Evolutionary conservation across 192 early-diverging fungal species (phyloP).

Genomic region (Backusella circina): DNA sequence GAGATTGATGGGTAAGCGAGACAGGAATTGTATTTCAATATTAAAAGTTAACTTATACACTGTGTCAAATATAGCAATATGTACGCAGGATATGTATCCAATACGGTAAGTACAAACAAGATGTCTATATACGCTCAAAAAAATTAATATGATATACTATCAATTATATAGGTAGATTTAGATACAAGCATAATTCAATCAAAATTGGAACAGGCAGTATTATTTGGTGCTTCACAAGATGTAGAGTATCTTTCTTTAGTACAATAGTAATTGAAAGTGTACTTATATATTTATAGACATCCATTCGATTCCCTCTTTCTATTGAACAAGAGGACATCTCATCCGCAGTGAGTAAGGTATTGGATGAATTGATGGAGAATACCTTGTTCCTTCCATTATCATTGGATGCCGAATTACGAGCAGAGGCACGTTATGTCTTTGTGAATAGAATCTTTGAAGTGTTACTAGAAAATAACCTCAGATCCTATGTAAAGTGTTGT

Average conservation of each 20-base stretch:
- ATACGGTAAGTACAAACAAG: not conserved
- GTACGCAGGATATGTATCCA: not conserved
- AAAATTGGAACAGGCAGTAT: not conserved
- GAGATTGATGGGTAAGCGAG: not conserved
- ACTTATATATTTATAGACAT: not conserved
- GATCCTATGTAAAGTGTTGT: not conserved
- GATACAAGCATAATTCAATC: not conserved
- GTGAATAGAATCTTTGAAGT: conserved; percentile 3
- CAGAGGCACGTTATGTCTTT: not conserved
- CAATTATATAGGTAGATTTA: not conserved
- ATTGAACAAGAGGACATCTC: not conserved
- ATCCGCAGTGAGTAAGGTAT: not conserved
- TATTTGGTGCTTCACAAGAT: not conserved
- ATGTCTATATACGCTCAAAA: not conserved
- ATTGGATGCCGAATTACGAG: not conserved
- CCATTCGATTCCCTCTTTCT: not conserved
- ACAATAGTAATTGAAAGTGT: not conserved
- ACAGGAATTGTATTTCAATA: not conserved
- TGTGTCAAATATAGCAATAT: not conserved
- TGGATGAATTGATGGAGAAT: not conserved
- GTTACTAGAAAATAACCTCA: not conserved
- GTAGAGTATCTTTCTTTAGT: not conserved
- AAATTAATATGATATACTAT: too few relatives aligned
- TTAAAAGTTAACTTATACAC: too few relatives aligned
- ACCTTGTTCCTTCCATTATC: not conserved